Base-by-base conservation (phyloP, 345 rosid species). In the Murraya paniculata region DNA sequence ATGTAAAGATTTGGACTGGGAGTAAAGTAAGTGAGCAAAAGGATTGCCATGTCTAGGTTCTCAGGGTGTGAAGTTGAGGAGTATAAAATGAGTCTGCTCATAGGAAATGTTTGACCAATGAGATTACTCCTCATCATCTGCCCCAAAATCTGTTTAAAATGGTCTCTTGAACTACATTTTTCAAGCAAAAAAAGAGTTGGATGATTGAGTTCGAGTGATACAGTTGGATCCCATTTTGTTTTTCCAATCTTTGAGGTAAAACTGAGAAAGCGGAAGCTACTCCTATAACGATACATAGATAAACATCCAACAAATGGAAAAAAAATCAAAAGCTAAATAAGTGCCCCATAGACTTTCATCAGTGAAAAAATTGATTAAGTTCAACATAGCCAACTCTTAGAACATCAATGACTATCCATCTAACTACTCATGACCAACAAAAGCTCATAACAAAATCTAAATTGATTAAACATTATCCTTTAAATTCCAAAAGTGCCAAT, bases 61-160 rank as follows among this genome's bases (percentile, higher is more conserved):
- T 82, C 87, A 25, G 91, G 91, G 80, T 78, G 64, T 35, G 91
- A 85, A 36, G 87, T 64, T 22, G 91, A 86, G 11, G 91, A 84
- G 83, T 81, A 85, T 1, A 78, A 81, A 72, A 90, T 79, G 67
- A 90, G 88, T 68, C 91, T 83, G 66, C 93, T 90, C 93, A 90
- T 90, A 0, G 91, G 89, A 73, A 90, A 90, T 7, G 88, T 88
- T 69, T 83, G 64, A 56, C 83, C 64, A 39, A 87, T 76, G 75
- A 88, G 90, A 78, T 86, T 86, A 75, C 76, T 59, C 60, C 89
- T 87, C 89, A 88, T 80, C 11, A 82, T 79, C 70, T 81, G 90
- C 9, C 86, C 90, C 78, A 90, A 75, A 66, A 90, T 82, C 77
- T 90, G 90, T 30, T 83, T 87, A 74, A 90, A 84, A 24, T 90